Evolutionary conservation across 2,329 filamentous ascomycete genomes (phyloP).

Genomic region (Talaromyces piceae): DNA sequence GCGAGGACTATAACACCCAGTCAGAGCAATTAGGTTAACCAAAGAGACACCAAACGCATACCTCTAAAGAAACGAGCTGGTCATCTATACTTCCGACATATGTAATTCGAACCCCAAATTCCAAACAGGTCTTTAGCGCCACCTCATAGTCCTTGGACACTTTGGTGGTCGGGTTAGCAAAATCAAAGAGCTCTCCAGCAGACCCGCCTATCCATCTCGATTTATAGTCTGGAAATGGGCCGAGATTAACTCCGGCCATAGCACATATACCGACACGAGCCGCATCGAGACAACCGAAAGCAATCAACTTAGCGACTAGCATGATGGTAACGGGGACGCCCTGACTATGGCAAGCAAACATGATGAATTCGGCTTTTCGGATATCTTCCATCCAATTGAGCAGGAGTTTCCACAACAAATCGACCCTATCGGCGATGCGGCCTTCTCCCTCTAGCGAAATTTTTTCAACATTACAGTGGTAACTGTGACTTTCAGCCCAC

Average conservation of each 20-base stretch:
- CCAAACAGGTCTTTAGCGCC: slow-evolving; percentile 65
- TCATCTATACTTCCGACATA: slow-evolving; percentile 95
- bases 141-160: slow-evolving; percentile 76
- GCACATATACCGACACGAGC: slow-evolving; percentile 78
- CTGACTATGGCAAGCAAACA: slow-evolving; percentile 92
- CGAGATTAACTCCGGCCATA: slow-evolving; percentile 86
- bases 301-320: slow-evolving; percentile 84
- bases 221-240: slow-evolving; percentile 87
- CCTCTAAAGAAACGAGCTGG: slow-evolving; percentile 87
- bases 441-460: slow-evolving; percentile 93
- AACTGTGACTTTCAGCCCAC: slow-evolving; percentile 71
- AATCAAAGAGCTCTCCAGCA: slow-evolving; percentile 92
- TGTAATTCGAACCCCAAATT: slow-evolving; percentile 73
- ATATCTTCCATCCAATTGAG: slow-evolving; percentile 94
- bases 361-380: slow-evolving; percentile 75
- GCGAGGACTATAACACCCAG: slow-evolving; percentile 55
- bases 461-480: slow-evolving; percentile 78
- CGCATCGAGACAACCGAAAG: slow-evolving; percentile 72
- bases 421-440: slow-evolving; percentile 79
- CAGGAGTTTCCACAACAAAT: slow-evolving; percentile 87
- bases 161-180: slow-evolving; percentile 70
- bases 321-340: slow-evolving; percentile 91
- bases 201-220: slow-evolving; percentile 82
- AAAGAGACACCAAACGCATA: slow-evolving; percentile 31
- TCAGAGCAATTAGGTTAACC: neutral